Evolutionary conservation across 805 yeast species (phyloP), one percentile per base, ranked within the genome.

Genomic region (Candida krabiensis): DNA sequence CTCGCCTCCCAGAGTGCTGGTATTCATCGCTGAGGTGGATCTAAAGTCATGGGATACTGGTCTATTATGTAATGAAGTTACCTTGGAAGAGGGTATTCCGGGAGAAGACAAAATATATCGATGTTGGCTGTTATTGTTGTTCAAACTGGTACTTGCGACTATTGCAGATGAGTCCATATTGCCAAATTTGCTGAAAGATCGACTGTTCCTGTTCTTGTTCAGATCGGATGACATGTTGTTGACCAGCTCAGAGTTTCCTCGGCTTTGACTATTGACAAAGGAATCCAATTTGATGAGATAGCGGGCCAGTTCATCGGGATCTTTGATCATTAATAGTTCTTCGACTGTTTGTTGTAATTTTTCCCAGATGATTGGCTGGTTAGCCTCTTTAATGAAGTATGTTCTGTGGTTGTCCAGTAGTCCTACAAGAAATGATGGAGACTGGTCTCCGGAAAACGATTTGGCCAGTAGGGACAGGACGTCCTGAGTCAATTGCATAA

Each of bases 251-350:
- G 26, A 28, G 41, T 16, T 14, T 19, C n/a, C 18, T 21, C 16
- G 18, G 22, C 29, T 22, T 11, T 22, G 28, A 29, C 29, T 23
- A 19, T 19, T 31, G 25, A 38, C 23, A 13, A 46, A 40, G 8
- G 49, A 39, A 29, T 53, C 58, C 27, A 53, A 30, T 24, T 44
- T 44, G 22, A 50, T 42, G 27, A 53, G 34, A 25, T 52, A 55
- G 21, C 50, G 37, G 1, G 55, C 52, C 9, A 53, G 37, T 14
- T 46, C 47, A 15, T 50, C 52, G 8, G 31, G 35, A 25, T 35
- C 41, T 26, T 41, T 33, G 13, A 53, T 35, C 28, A 28, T 34
- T 11, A 45, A 24, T 9, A 55, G 39, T 19, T 52, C 58, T 21
- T 47, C 49, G 4, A 52, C 28, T 2, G 50, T 46, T 22, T 49